Conservation (phyloP, 2,329 filamentous ascomycete genomes). For the Paraconiothyrium brasiliense region DNA sequence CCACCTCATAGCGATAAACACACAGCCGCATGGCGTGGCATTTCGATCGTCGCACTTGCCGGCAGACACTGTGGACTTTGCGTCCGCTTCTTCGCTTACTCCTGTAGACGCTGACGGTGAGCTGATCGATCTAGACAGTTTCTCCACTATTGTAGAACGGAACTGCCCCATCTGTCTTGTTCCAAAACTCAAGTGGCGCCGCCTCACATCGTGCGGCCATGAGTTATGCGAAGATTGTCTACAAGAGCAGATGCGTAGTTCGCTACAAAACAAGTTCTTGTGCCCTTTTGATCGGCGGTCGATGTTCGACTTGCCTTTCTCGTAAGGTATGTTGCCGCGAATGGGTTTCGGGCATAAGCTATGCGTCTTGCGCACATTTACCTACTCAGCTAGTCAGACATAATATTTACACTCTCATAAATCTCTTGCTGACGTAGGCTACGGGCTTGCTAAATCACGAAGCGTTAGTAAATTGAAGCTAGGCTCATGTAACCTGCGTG, state of each 20-base stretch:
- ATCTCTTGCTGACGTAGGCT: no score
- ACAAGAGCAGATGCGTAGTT: neutral
- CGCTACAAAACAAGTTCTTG: neutral
- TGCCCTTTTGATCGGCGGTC: conserved; percentile 12
- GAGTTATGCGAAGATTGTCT: conserved; percentile 11
- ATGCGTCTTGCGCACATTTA: no score
- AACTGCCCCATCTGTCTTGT: conserved; percentile 12
- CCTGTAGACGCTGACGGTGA: neutral
- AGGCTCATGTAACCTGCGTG: no score
- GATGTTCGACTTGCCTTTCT: neutral
- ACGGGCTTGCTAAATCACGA: no score
- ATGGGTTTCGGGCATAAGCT: no score
- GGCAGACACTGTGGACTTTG: neutral
- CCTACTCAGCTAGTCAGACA: no score
- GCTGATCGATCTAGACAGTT: conserved; percentile 5
- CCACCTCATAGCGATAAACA: conserved; percentile 1
- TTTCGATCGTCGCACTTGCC: neutral
- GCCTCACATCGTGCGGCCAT: conserved; percentile 9
- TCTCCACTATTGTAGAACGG: neutral
- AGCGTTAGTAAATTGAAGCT: no score
- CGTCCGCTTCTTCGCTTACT: neutral
- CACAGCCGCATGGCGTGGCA: neutral
- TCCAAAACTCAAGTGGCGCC: neutral
- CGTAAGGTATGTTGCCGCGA: neutral
- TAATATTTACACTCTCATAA: no score